Conservation (phyloP, 2,329 filamentous ascomycete genomes). For the Alternaria postmessia region DNA sequence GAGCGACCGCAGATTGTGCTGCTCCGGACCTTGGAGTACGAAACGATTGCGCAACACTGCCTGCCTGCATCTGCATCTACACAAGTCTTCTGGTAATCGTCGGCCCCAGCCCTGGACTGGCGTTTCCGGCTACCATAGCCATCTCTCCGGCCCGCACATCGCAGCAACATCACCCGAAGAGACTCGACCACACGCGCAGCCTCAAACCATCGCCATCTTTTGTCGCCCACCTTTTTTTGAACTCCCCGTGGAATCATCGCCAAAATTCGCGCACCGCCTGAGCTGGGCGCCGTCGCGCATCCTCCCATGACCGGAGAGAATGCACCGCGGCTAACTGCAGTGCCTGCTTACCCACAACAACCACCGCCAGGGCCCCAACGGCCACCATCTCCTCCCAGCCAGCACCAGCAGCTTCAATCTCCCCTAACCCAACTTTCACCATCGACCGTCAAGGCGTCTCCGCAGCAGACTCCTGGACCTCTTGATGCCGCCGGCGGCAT, state of each 20-base stretch:
- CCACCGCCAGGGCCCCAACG: slow-evolving; percentile 22
- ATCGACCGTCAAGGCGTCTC: slow-evolving; percentile 41
- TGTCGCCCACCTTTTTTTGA: not conserved
- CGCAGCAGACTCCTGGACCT: slow-evolving; percentile 36
- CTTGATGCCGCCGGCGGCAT: slow-evolving; percentile 29
- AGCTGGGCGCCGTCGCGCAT: slow-evolving; percentile 35
- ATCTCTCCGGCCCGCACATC: slow-evolving; percentile 12
- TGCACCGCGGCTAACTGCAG: slow-evolving; percentile 33
- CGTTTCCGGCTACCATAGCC: slow-evolving; percentile 1
- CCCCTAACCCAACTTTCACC: slow-evolving; percentile 37
- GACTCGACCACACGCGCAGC: slow-evolving; percentile 1
- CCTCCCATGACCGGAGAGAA: slow-evolving; percentile 31
- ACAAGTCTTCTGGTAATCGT: slow-evolving; percentile 7
- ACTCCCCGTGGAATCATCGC: slow-evolving; percentile 16
- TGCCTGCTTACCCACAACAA: slow-evolving; percentile 19
- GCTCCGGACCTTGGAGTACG: not conserved
- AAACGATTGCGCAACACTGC: slow-evolving; percentile 1
- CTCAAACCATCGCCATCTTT: not conserved
- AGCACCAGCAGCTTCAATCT: slow-evolving; percentile 31
- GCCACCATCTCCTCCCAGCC: slow-evolving; percentile 27
- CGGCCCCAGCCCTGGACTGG: slow-evolving; percentile 10
- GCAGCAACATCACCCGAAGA: slow-evolving; percentile 8
- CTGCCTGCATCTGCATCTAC: not conserved
- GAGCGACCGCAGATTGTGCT: slow-evolving; percentile 8
- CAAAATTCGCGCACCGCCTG: slow-evolving; percentile 41